These are phyloP conservation scores for Citrus cavaleriei DNA, from an alignment of 345 rosid species.

Conservation along the genomic window DNA sequence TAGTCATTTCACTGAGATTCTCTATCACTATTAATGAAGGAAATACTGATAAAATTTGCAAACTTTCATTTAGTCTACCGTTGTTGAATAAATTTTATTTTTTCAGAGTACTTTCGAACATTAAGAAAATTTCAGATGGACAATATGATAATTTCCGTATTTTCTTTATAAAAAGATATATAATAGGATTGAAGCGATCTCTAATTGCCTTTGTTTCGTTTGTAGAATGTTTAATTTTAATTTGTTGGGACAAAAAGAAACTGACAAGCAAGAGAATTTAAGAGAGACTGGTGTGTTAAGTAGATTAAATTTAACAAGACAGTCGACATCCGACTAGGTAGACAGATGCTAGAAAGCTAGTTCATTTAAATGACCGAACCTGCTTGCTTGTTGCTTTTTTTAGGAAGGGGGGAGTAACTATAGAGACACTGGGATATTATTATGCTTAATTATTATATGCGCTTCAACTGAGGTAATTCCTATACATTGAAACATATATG, in stretches of 20 bases:
- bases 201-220: neutral
- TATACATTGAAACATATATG: neutral
- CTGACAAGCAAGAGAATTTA: constrained; percentile 16
- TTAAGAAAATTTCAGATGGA: no score
- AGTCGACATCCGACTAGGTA: constrained; percentile 1
- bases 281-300: neutral
- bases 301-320: neutral
- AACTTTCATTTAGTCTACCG: no score
- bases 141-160: no score
- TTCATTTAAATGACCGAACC: neutral
- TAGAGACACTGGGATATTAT: neutral
- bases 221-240: neutral
- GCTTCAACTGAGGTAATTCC: neutral
- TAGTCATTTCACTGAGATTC: no score
- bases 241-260: constrained; percentile 4
- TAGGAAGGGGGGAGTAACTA: neutral
- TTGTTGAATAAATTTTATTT: no score
- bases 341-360: neutral
- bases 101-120: no score
- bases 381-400: neutral
- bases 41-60: no score
- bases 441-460: neutral
- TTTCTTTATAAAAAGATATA: no score
- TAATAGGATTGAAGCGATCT: neutral
- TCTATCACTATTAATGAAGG: no score